Evolutionary conservation across 805 yeast species (phyloP).

Genomic region (Ogataea trehalophila): DNA sequence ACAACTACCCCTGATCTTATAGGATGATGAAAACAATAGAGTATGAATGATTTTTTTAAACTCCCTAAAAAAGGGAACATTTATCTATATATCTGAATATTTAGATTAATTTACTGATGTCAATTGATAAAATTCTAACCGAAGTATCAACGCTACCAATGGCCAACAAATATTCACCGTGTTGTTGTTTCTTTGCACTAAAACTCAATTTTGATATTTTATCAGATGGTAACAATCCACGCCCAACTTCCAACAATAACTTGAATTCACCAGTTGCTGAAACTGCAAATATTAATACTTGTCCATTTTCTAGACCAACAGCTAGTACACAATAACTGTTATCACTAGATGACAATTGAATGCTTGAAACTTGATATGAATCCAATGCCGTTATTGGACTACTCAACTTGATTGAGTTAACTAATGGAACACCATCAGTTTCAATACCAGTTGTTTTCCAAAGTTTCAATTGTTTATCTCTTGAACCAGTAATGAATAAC

Average conservation of each 20-base stretch:
- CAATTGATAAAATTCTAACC: slow-evolving; percentile 32
- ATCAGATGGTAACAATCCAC: slow-evolving; percentile 50
- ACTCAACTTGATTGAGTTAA: slow-evolving; percentile 39
- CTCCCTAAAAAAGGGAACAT: too few species aligned
- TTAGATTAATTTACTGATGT: not conserved
- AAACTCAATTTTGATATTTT: slow-evolving; percentile 60
- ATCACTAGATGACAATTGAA: slow-evolving; percentile 15
- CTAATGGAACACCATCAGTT: slow-evolving; percentile 27
- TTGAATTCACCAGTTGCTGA: slow-evolving; percentile 25
- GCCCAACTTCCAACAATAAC: slow-evolving; percentile 32
- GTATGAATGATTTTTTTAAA: too few species aligned
- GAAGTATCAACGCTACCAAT: slow-evolving; percentile 67
- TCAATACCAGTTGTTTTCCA: slow-evolving; percentile 42
- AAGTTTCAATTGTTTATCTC: slow-evolving; percentile 73
- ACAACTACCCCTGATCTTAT: too few species aligned
- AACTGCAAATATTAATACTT: slow-evolving; percentile 41
- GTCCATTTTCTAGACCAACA: slow-evolving; percentile 71
- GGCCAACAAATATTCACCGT: slow-evolving; percentile 38
- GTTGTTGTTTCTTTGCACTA: slow-evolving; percentile 31
- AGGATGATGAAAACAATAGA: too few species aligned
- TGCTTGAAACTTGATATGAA: slow-evolving; percentile 26
- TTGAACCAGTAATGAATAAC: slow-evolving; percentile 75
- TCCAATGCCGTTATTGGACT: slow-evolving; percentile 69
- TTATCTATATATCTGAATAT: not conserved
- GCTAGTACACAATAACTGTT: slow-evolving; percentile 41